Evolutionary conservation across 73 alveolate genomes (phyloP).

Genomic region (Paraurostyla sp.): DNA sequence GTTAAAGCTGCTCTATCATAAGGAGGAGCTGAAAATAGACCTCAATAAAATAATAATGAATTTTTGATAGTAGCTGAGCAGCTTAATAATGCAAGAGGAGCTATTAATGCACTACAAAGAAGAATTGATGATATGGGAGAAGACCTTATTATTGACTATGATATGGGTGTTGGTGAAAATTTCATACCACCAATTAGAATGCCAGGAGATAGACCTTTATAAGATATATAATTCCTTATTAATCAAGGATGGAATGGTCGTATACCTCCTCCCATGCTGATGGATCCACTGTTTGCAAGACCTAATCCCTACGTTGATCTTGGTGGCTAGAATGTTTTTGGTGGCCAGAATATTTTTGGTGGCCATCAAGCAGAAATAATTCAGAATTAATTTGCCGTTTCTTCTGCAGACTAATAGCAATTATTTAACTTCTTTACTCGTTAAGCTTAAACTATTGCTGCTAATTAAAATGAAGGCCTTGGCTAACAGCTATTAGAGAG

Average conservation of each 20-base stretch:
- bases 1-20: neutral
- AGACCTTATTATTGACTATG: neutral
- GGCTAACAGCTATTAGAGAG: conserved; percentile 11
- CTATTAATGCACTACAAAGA: neutral
- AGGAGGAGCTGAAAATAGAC: neutral
- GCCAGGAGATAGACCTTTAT: too few species aligned
- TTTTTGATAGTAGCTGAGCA: neutral
- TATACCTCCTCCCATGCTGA: too few species aligned
- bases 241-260: too few species aligned
- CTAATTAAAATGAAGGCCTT: conserved; percentile 17
- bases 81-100: neutral
- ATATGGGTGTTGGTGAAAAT: neutral
- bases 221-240: too few species aligned
- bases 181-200: neutral
- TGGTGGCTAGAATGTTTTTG: too few species aligned
- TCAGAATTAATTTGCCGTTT: too few species aligned
- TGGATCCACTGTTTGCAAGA: conserved; percentile 8
- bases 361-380: too few species aligned
- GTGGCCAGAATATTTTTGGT: too few species aligned
- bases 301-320: neutral
- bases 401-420: neutral
- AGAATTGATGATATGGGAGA: neutral
- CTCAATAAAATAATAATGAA: neutral
- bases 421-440: neutral
- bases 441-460: neutral